phyloP scores from a whole-genome alignment of 257 asterid genomes.

The Catharanthus roseus region DNA sequence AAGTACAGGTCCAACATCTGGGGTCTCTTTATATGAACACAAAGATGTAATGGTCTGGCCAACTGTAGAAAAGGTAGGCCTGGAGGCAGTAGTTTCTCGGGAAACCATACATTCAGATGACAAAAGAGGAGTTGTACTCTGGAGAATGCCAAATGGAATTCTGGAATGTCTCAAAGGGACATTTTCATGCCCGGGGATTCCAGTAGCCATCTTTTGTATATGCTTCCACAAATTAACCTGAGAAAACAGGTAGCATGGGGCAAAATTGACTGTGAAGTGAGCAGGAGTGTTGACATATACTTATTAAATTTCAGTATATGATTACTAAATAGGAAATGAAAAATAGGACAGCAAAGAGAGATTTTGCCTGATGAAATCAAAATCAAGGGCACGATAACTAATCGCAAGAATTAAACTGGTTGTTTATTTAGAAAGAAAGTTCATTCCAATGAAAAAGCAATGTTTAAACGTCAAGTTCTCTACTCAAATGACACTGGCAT shows the following conservation, averaged over 20 bases:
- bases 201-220: conserved; percentile 4
- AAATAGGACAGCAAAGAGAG: neutral
- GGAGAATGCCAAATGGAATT: neutral
- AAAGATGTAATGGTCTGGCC: neutral
- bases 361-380: neutral
- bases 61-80: neutral
- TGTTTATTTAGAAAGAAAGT: too few species aligned
- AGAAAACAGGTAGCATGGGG: conserved; percentile 2
- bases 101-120: neutral
- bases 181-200: conserved; percentile 4
- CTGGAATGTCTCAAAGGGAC: neutral
- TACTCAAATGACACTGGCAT: too few species aligned
- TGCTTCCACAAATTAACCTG: neutral
- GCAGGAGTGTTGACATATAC: neutral
- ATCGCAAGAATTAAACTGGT: neutral
- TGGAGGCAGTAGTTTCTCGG: neutral
- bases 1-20: conserved; percentile 39
- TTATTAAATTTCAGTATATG: too few species aligned
- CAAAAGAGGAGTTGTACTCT: conserved; percentile 5
- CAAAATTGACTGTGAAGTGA: neutral
- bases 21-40: too few species aligned
- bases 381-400: neutral
- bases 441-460: too few species aligned
- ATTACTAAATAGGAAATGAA: too few species aligned
- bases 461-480: too few species aligned